These are phyloP conservation scores for Pyronema domesticum DNA, from an alignment of 495 filamentous ascomycete species.

Conservation along the genomic window DNA sequence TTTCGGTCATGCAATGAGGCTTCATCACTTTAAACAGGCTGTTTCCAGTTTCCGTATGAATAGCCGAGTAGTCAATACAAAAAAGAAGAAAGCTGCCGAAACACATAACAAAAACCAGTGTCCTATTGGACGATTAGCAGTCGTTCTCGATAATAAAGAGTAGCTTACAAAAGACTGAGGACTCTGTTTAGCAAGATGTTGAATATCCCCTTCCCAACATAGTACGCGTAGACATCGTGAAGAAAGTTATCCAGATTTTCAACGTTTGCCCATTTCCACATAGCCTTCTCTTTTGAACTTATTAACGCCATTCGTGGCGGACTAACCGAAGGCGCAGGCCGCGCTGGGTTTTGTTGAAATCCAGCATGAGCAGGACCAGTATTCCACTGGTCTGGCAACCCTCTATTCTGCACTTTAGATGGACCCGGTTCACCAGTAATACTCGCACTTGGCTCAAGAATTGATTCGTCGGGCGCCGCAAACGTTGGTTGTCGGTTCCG, in stretches of 20 bases:
- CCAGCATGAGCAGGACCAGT: constrained; percentile 7
- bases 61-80: constrained; percentile 64
- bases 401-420: constrained; percentile 19
- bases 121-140: constrained; percentile 28
- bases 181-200: constrained; percentile 58
- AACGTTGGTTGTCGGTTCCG: background rate
- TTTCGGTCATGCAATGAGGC: constrained; percentile 66
- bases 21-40: constrained; percentile 61
- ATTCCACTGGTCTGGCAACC: constrained; percentile 38
- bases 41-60: constrained; percentile 45
- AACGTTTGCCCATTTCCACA: constrained; percentile 94
- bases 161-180: constrained; percentile 55
- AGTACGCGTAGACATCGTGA: constrained; percentile 75
- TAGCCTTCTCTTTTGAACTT: constrained; percentile 62
- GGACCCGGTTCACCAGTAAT: constrained; percentile 15
- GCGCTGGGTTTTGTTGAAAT: background rate
- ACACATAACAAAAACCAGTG: constrained; percentile 59
- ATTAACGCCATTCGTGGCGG: constrained; percentile 25
- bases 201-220: constrained; percentile 68
- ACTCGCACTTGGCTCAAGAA: constrained; percentile 3
- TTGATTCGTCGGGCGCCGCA: background rate
- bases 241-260: constrained; percentile 83
- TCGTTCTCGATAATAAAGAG: background rate
- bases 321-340: background rate
- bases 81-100: constrained; percentile 73